Evolutionary conservation across 306 rosid species (phyloP).

Genomic region (Acacia melanoxylon): DNA sequence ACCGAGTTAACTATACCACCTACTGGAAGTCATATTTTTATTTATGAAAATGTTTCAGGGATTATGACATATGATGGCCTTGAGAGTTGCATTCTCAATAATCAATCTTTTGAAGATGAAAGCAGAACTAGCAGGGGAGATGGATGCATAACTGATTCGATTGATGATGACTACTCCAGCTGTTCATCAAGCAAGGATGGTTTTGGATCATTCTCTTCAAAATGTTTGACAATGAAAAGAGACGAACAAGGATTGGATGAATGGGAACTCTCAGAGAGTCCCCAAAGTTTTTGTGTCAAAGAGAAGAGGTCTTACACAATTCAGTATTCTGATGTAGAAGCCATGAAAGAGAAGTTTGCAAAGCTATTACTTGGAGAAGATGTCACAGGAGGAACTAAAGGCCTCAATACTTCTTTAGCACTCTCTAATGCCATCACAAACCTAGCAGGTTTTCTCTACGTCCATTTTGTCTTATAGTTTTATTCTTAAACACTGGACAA

Average conservation of each 20-base stretch:
- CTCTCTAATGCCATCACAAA: slow-evolving; percentile 83
- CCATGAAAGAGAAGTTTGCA: slow-evolving; percentile 84
- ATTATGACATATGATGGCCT: slow-evolving; percentile 87
- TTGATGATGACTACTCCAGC: slow-evolving; percentile 70
- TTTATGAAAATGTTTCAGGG: slow-evolving; percentile 53
- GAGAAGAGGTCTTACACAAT: slow-evolving; percentile 56
- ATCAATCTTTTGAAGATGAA: slow-evolving; percentile 68
- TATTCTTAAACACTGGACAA: neutral
- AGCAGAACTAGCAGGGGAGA: slow-evolving; percentile 83
- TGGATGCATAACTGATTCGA: slow-evolving; percentile 76
- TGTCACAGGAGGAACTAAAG: slow-evolving; percentile 80
- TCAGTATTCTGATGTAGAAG: slow-evolving; percentile 63
- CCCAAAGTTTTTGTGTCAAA: slow-evolving; percentile 55
- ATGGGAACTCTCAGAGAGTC: slow-evolving; percentile 71
- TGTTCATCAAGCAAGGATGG: slow-evolving; percentile 87
- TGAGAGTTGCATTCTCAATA: slow-evolving; percentile 75
- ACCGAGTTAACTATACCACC: neutral
- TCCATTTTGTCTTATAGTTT: slow-evolving; percentile 6
- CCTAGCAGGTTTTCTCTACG: slow-evolving; percentile 69
- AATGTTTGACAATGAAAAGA: slow-evolving; percentile 63
- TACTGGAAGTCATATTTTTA: slow-evolving; percentile 4
- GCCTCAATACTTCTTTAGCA: slow-evolving; percentile 72
- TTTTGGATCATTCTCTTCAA: slow-evolving; percentile 81
- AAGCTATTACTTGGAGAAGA: slow-evolving; percentile 90
- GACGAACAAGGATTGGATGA: slow-evolving; percentile 65